phyloP scores from a whole-genome alignment of 1,284 basidiomycete species.

The Farysia itapuensis region DNA sequence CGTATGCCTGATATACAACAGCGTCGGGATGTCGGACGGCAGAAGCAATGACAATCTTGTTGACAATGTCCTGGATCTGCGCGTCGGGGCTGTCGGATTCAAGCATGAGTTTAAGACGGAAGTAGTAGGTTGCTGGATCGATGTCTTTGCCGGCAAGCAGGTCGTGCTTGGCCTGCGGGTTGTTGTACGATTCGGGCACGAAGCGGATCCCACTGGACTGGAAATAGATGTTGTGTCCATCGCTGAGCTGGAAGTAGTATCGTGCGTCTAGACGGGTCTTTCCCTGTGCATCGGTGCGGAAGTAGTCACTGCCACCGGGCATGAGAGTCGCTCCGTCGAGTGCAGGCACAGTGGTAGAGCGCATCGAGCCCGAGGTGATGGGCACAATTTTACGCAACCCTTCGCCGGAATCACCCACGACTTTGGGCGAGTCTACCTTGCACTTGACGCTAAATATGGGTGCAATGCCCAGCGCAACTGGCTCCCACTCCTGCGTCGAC shows the following conservation, averaged over 20 bases:
- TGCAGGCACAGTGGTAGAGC: constrained; percentile 4
- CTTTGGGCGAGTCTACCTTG: constrained; percentile 5
- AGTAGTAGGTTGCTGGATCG: constrained; percentile 20
- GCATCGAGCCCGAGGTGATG: constrained; percentile 12
- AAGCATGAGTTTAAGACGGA: constrained; percentile 14
- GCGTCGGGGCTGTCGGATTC: constrained; percentile 22
- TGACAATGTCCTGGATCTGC: constrained; percentile 19
- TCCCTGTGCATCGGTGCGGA: constrained; percentile 15
- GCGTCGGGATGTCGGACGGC: constrained; percentile 11
- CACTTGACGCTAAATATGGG: constrained; percentile 14
- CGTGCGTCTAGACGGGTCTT: constrained; percentile 27
- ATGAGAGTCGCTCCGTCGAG: constrained; percentile 12
- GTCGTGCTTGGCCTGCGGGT: constrained; percentile 6
- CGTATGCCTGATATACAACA: constrained; percentile 25
- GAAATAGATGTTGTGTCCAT: constrained; percentile 21
- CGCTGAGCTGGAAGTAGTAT: constrained; percentile 19
- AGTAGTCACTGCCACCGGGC: constrained; percentile 24
- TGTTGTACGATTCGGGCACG: constrained; percentile 8
- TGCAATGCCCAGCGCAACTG: constrained; percentile 2
- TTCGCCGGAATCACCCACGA: constrained; percentile 18
- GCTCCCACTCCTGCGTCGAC: too few species aligned
- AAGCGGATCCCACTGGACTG: constrained; percentile 14
- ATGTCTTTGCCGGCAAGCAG: constrained; percentile 10
- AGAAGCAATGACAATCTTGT: constrained; percentile 20
- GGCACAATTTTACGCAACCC: constrained; percentile 25